Conservation (phyloP, 306 rosid genomes). For the Ziziphus jujuba region DNA sequence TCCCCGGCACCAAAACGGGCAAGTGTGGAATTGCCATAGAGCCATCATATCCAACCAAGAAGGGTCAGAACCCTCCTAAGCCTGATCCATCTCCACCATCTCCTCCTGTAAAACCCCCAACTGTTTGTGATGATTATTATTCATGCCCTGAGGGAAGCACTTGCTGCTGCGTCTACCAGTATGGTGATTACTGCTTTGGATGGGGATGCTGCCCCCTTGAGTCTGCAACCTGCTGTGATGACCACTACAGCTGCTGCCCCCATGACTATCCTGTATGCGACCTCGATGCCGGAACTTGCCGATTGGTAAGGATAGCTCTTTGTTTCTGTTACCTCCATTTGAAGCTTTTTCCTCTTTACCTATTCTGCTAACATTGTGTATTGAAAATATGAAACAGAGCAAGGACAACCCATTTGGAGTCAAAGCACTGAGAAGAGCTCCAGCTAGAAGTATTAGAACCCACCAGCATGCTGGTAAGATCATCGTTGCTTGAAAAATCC, state of each 20-base stretch:
- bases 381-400: conserved; percentile 68
- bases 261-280: conserved; percentile 77
- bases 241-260: conserved; percentile 78
- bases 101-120: conserved; percentile 49
- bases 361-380: neutral
- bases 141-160: conserved; percentile 67
- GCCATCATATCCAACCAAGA: conserved; percentile 81
- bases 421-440: conserved; percentile 46
- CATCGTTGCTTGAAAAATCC: conserved; percentile 12
- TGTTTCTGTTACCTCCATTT: neutral
- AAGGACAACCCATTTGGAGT: conserved; percentile 52
- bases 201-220: conserved; percentile 95
- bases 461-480: conserved; percentile 24
- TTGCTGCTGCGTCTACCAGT: conserved; percentile 72
- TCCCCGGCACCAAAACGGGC: conserved; percentile 33
- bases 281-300: conserved; percentile 55
- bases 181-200: conserved; percentile 57
- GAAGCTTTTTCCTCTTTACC: neutral
- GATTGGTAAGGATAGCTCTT: conserved; percentile 47
- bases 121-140: conserved; percentile 60
- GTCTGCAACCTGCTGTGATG: conserved; percentile 86
- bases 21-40: conserved; percentile 86
- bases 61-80: conserved; percentile 71
- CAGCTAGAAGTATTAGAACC: conserved; percentile 34
- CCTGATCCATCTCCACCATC: conserved; percentile 78